These are phyloP conservation scores for Aquilaria yunnanensis DNA, from an alignment of 345 rosid species.

Conservation along the genomic window DNA sequence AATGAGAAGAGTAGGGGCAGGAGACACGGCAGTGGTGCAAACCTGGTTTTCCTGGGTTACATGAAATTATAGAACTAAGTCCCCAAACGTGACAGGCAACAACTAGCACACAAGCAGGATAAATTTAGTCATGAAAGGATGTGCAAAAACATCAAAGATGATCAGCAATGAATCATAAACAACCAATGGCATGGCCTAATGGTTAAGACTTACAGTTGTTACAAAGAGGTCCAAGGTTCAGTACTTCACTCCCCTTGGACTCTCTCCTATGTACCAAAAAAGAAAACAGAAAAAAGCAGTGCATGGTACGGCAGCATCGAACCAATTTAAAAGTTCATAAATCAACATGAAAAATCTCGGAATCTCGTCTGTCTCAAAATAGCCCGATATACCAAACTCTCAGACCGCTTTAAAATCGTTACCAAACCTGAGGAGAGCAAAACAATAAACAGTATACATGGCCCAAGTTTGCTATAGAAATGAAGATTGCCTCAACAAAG, in stretches of 20 bases:
- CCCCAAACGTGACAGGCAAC: neutral
- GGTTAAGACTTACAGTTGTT: neutral
- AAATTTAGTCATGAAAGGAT: neutral
- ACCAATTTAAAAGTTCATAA: neutral
- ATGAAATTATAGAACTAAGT: neutral
- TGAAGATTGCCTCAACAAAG: no score
- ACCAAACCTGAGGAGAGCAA: no score
- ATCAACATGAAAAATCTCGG: neutral
- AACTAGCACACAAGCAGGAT: neutral
- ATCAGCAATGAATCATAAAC: neutral
- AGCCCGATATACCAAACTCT: no score
- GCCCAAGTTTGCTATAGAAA: no score
- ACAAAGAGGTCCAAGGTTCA: neutral
- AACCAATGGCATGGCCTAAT: neutral
- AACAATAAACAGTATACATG: no score
- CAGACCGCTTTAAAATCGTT: no score
- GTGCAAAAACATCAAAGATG: neutral
- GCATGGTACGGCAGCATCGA: no score
- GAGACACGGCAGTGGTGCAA: slow-evolving; percentile 20
- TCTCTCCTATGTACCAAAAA: no score
- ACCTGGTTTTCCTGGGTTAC: slow-evolving; percentile 29
- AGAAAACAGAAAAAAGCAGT: no score
- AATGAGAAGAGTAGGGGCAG: slow-evolving; percentile 28
- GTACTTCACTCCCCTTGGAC: neutral
- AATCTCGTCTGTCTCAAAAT: no score